These are phyloP conservation scores for Monosporascus ibericus DNA, from an alignment of 2,329 filamentous ascomycete genomes.

Conservation along the genomic window DNA sequence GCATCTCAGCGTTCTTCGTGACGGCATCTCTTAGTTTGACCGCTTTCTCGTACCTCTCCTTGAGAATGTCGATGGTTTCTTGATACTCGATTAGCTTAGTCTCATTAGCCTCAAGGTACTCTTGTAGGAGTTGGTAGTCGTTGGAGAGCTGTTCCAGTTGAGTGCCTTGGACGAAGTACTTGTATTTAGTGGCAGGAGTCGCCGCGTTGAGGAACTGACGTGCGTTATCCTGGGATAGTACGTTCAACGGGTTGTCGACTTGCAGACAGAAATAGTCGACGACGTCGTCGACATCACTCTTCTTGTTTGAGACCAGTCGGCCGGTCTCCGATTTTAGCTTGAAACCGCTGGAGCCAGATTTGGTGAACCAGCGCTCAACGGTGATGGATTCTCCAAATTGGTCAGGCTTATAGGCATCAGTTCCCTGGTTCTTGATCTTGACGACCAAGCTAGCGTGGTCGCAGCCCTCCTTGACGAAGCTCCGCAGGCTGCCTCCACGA, in stretches of 20 bases:
- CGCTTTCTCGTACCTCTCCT: constrained; percentile 54
- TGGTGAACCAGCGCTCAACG: constrained; percentile 85
- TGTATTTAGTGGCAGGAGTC: constrained; percentile 80
- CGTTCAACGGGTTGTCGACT: constrained; percentile 94
- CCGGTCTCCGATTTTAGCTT: constrained; percentile 73
- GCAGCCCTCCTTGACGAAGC: constrained; percentile 82
- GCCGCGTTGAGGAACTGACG: constrained; percentile 88
- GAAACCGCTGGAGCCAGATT: constrained; percentile 70
- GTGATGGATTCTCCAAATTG: constrained; percentile 79
- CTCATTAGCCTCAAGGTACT: constrained; percentile 68
- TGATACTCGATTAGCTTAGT: constrained; percentile 54
- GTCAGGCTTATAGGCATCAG: constrained; percentile 76
- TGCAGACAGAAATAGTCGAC: constrained; percentile 89
- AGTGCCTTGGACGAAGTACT: constrained; percentile 91
- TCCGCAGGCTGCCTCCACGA: constrained; percentile 81
- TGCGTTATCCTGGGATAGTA: constrained; percentile 91
- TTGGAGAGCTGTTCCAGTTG: constrained; percentile 88
- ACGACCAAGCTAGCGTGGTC: constrained; percentile 73
- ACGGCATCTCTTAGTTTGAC: constrained; percentile 58
- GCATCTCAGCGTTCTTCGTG: constrained; percentile 60
- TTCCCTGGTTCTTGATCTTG: constrained; percentile 83
- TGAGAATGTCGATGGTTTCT: constrained; percentile 58
- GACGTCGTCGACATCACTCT: constrained; percentile 83
- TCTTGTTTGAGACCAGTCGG: constrained; percentile 72
- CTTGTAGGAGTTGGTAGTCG: constrained; percentile 80